These are phyloP conservation scores for Rosa rugosa DNA, from an alignment of 306 rosid genomes.

Conservation along the genomic window DNA sequence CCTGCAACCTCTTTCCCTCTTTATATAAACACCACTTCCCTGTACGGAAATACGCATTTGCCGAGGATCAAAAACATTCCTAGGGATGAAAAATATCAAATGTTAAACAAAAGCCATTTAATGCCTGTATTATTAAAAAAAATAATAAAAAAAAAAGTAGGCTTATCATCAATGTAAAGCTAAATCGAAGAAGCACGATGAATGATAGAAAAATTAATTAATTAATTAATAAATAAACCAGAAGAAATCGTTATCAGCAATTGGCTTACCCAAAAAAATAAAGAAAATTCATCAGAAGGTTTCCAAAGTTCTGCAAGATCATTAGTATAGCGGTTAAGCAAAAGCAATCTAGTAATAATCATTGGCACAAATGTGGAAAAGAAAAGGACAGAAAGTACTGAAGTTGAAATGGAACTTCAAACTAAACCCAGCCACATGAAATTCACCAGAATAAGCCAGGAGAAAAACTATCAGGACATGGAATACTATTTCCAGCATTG, in stretches of 20 bases:
- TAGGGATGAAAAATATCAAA: slow-evolving; percentile 31
- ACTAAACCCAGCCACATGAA: slow-evolving; percentile 12
- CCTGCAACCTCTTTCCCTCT: slow-evolving; percentile 98
- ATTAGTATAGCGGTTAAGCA: slow-evolving; percentile 5
- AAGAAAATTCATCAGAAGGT: slow-evolving; percentile 89
- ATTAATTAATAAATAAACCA: slow-evolving; percentile 16
- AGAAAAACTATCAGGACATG: background rate
- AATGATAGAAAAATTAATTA: background rate
- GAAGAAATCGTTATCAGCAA: slow-evolving; percentile 3
- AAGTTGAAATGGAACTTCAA: slow-evolving; percentile 6
- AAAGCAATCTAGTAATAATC: slow-evolving; percentile 19
- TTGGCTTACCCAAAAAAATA: slow-evolving; percentile 88
- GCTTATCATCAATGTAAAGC: background rate
- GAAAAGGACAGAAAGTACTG: slow-evolving; percentile 8
- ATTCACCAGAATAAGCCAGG: background rate
- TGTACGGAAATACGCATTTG: slow-evolving; percentile 94
- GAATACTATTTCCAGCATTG: background rate
- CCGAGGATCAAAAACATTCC: slow-evolving; percentile 96
- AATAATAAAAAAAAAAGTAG: background rate
- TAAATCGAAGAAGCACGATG: slow-evolving; percentile 20
- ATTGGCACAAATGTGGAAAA: slow-evolving; percentile 19
- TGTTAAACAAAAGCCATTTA: background rate
- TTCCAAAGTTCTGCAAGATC: slow-evolving; percentile 79
- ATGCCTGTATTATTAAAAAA: background rate
- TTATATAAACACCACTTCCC: slow-evolving; percentile 93